These are phyloP conservation scores for Naegleria fowleri DNA, from an alignment of 208 protist genomes.

Conservation along the genomic window DNA sequence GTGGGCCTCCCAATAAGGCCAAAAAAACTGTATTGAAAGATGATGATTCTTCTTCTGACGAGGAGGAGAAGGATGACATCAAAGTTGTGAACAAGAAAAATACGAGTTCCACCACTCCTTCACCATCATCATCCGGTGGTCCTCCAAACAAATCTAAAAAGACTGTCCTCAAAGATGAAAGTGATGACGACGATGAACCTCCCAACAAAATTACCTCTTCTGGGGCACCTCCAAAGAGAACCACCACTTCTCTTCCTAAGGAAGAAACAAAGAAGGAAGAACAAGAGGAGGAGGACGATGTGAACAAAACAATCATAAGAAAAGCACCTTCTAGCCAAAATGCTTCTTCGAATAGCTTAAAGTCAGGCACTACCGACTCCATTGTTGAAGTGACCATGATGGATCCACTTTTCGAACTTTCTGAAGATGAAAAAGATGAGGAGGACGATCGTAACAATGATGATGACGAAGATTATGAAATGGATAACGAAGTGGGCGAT, in stretches of 20 bases:
- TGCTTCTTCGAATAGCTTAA: background rate
- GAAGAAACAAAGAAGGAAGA: no score
- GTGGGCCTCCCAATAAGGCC: background rate
- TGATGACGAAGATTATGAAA: background rate
- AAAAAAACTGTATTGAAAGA: background rate
- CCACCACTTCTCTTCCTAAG: no score
- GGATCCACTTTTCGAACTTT: background rate
- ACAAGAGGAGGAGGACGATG: no score
- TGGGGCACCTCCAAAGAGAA: no score
- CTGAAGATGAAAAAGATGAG: background rate
- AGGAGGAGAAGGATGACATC: background rate
- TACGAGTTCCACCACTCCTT: background rate
- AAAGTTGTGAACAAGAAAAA: background rate
- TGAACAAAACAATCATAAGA: background rate
- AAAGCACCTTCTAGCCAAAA: no score
- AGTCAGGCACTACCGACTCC: background rate
- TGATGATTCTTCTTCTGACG: background rate
- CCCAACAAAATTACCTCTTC: background rate
- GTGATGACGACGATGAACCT: background rate
- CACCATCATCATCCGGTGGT: background rate
- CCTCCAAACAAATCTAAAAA: background rate
- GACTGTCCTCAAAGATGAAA: background rate
- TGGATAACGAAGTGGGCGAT: background rate
- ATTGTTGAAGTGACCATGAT: background rate
- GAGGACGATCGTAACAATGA: background rate